Evolutionary conservation across 805 yeast species (phyloP).

Genomic region (Saccharomycopsis capsularis): DNA sequence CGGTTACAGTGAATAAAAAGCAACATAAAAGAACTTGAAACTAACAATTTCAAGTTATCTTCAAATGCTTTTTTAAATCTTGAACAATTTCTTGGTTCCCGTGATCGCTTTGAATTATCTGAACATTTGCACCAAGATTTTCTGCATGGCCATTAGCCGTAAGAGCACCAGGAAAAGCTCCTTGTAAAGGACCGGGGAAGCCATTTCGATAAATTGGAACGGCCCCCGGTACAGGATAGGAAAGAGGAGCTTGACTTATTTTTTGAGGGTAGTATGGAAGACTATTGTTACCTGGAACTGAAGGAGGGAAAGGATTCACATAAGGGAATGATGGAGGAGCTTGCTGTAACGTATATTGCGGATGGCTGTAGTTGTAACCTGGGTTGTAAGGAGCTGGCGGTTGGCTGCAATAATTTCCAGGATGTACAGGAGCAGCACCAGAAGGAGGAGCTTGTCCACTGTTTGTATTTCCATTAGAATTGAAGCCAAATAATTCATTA

Average conservation of each 20-base stretch:
- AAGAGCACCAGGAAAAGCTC: background rate
- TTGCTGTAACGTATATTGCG: background rate
- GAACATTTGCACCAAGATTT: too few relatives aligned
- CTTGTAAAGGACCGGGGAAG: background rate
- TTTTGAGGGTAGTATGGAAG: background rate
- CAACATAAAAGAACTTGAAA: background rate
- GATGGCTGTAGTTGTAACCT: background rate
- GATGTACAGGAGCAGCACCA: background rate
- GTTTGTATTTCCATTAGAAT: background rate
- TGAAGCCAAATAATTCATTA: background rate
- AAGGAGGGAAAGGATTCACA: background rate
- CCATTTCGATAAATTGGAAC: background rate
- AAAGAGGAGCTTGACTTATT: background rate
- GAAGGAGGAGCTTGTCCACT: background rate
- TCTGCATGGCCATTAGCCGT: too few relatives aligned
- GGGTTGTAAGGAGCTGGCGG: background rate
- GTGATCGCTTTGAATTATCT: background rate
- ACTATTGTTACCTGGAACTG: background rate
- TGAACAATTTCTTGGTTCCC: background rate
- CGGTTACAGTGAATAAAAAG: background rate
- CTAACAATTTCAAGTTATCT: background rate
- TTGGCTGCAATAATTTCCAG: background rate
- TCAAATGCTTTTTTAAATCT: background rate
- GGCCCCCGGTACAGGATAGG: background rate
- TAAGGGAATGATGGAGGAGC: background rate